These are phyloP conservation scores for Penicillium sp. DNA, from an alignment of 2,329 filamentous ascomycete genomes.

Conservation along the genomic window DNA sequence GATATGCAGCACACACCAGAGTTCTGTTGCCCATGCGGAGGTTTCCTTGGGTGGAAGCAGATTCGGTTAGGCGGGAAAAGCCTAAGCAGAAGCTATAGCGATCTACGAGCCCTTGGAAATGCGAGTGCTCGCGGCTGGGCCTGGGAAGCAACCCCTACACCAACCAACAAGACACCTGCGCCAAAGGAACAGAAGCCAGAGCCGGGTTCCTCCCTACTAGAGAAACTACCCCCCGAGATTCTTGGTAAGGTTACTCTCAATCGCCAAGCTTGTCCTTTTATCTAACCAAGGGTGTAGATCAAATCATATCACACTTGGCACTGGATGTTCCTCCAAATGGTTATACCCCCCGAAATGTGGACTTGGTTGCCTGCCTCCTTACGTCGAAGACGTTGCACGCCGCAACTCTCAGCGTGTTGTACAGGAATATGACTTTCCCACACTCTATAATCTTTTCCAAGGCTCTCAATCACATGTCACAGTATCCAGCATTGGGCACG, in stretches of 20 bases:
- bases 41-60: constrained; percentile 52
- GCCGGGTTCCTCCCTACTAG: constrained; percentile 58
- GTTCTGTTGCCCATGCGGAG: constrained; percentile 53
- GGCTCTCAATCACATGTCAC: constrained; percentile 71
- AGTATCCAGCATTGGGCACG: constrained; percentile 71
- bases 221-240: constrained; percentile 72
- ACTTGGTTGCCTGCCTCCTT: constrained; percentile 75
- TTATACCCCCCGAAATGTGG: constrained; percentile 75
- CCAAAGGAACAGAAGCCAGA: constrained; percentile 29
- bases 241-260: constrained; percentile 61
- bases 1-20: constrained; percentile 45
- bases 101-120: constrained; percentile 43
- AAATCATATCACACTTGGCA: constrained; percentile 75
- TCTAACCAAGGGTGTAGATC: constrained; percentile 52
- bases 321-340: constrained; percentile 77
- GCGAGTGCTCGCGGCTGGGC: constrained; percentile 47
- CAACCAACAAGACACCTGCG: constrained; percentile 22
- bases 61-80: constrained; percentile 50
- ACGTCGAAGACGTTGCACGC: constrained; percentile 76
- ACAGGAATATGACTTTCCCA: constrained; percentile 79
- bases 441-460: constrained; percentile 85
- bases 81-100: constrained; percentile 51
- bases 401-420: constrained; percentile 75
- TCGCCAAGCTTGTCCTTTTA: constrained; percentile 4
- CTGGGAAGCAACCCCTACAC: constrained; percentile 42